Conservation (phyloP, 108 stramenopile genomes). For the Craspedostauros australis region DNA sequence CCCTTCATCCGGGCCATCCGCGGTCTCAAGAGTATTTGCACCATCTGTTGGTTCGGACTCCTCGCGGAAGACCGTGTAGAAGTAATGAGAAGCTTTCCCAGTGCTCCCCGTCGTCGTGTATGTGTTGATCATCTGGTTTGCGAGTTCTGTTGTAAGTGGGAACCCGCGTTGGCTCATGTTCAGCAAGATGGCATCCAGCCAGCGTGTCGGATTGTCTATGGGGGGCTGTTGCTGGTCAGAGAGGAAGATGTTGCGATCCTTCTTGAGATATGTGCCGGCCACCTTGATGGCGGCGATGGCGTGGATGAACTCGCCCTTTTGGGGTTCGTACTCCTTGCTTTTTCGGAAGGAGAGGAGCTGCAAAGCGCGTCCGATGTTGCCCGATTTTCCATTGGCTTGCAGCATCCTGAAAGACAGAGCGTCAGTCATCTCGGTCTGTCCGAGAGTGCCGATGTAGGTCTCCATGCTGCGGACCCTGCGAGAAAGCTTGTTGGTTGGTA, state of each 20-base stretch:
- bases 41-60: slow-evolving; percentile 3
- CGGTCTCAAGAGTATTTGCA: too few species aligned
- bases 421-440: slow-evolving; percentile 57
- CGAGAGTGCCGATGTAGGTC: slow-evolving; percentile 52
- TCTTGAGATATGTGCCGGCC: slow-evolving; percentile 44
- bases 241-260: slow-evolving; percentile 60
- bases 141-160: slow-evolving; percentile 43
- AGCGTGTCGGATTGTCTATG: slow-evolving; percentile 82
- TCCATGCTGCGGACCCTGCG: slow-evolving; percentile 57
- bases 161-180: slow-evolving; percentile 78
- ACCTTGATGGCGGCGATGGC: slow-evolving; percentile 59
- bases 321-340: slow-evolving; percentile 42
- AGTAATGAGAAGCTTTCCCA: slow-evolving; percentile 71
- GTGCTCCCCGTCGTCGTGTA: slow-evolving; percentile 56
- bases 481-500: slow-evolving; percentile 47
- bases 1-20: background rate
- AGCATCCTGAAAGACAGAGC: slow-evolving; percentile 60
- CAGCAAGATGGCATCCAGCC: slow-evolving; percentile 78
- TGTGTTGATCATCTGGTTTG: slow-evolving; percentile 66
- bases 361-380: slow-evolving; percentile 68
- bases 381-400: slow-evolving; percentile 81
- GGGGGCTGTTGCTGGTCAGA: slow-evolving; percentile 57
- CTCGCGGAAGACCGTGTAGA: slow-evolving; percentile 55
- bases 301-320: slow-evolving; percentile 46
- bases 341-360: slow-evolving; percentile 54